Evolutionary conservation across 257 asterid genomes (phyloP).

Genomic region (Dorcoceras hygrometricum): DNA sequence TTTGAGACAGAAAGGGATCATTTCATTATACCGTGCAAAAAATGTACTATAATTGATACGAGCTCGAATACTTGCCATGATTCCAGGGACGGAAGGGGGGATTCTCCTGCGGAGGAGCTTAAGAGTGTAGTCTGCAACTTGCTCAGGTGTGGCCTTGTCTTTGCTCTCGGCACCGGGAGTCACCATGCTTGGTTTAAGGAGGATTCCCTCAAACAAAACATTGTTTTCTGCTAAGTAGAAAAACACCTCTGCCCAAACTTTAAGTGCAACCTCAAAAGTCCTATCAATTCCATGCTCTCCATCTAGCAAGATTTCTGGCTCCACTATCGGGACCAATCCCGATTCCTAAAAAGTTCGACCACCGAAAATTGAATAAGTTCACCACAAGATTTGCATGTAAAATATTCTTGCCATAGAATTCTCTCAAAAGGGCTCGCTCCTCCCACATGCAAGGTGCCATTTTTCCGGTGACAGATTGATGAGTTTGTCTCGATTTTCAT

Average conservation of each 20-base stretch:
- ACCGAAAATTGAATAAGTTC: neutral
- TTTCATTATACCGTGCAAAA: neutral
- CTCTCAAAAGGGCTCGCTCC: neutral
- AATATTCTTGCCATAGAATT: neutral
- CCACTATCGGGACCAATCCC: slow-evolving; percentile 62
- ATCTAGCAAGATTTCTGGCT: slow-evolving; percentile 58
- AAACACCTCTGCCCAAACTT: slow-evolving; percentile 29
- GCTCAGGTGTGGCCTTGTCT: slow-evolving; percentile 23
- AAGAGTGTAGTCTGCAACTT: slow-evolving; percentile 51
- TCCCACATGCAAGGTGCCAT: neutral
- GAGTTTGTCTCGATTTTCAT: neutral
- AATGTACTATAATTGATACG: neutral
- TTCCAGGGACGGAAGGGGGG: slow-evolving; percentile 45
- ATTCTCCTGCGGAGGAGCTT: slow-evolving; percentile 28
- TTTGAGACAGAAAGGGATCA: neutral
- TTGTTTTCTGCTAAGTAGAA: slow-evolving; percentile 44
- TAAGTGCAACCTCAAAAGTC: slow-evolving; percentile 46
- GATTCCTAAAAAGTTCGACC: slow-evolving; percentile 30
- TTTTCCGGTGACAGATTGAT: neutral
- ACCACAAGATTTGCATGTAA: neutral
- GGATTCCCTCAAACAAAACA: slow-evolving; percentile 55
- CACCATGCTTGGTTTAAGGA: slow-evolving; percentile 64
- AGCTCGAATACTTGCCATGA: slow-evolving; percentile 43
- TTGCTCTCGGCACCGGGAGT: slow-evolving; percentile 55
- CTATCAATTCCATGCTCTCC: slow-evolving; percentile 65